Evolutionary conservation across 306 rosid genomes (phyloP), one percentile per base, ranked within the genome.

Genomic region (Begonia masoniana): DNA sequence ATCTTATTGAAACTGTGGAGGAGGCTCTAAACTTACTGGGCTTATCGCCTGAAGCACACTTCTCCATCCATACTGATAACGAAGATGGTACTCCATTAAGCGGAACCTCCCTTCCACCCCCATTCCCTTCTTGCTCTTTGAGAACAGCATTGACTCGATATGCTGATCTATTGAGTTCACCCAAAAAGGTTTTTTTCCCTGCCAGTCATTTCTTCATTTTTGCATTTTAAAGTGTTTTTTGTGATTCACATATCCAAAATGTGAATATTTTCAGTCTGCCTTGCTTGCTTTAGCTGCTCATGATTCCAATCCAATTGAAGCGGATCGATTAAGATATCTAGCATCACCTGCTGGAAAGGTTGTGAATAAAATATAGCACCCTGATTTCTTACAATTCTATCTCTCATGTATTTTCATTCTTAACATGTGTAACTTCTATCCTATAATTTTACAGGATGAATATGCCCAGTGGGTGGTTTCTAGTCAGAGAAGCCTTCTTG

Each of bases 261-360:
- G 24, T 45, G 52, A 15, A 60, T 24, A 9, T 52, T 49, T 64
- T 17, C 82, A 91, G 99, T 81, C 95, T 45, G 77, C 74, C 43
- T 73, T 92, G 69, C 80, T 83, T 6, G 96, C 89, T 31, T 76
- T 92, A 57, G 99, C 99, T 35, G 95, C 89, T 13, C 86, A 82
- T 65, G 95, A 96, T 58, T 81, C 85, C 57, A 79, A 92, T 60
- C 95, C 87, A 51, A 68, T 89, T 48, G 93, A 92, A 78, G 95
- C 87, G 10, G 93, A 87, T 58, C 80, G 88, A 41, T 74, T 92
- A 52, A 77, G 84, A 65, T 82, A 81, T 78, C 93, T 92, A 58
- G 95, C 99, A 61, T 92, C 93, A 50, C 94, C 96, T 60, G 78
- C 82, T 26, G 99, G 99, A 69, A 92, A 92, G 96, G 99, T 92